phyloP scores from a whole-genome alignment of 495 filamentous ascomycete species.

The Durotheca rogersii region DNA sequence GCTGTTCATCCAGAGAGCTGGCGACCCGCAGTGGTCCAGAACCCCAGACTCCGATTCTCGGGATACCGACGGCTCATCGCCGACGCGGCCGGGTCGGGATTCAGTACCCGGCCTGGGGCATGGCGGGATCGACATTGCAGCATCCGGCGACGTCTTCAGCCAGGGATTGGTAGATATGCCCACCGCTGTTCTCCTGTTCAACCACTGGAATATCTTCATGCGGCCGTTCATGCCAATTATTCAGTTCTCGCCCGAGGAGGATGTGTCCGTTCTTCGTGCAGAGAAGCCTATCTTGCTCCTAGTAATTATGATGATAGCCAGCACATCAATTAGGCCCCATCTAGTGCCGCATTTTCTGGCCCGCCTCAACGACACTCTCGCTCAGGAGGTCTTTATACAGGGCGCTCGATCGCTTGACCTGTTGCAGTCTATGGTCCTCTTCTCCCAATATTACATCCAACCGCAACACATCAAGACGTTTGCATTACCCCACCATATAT shows the following conservation, averaged over 20 bases:
- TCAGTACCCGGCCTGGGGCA: not conserved
- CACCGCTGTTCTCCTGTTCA: slow-evolving; percentile 9
- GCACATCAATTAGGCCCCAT: slow-evolving; percentile 13
- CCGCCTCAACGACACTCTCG: slow-evolving; percentile 18
- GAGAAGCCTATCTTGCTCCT: slow-evolving; percentile 23
- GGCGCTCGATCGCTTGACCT: slow-evolving; percentile 22
- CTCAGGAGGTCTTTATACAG: slow-evolving; percentile 26
- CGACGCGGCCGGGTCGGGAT: not conserved
- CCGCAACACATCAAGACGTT: slow-evolving; percentile 18
- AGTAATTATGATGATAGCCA: slow-evolving; percentile 25
- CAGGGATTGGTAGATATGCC: slow-evolving; percentile 16
- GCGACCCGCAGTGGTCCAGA: slow-evolving; percentile 12
- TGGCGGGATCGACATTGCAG: not conserved
- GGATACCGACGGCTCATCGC: slow-evolving; percentile 1
- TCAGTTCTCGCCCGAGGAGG: slow-evolving; percentile 11
- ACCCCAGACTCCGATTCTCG: slow-evolving; percentile 14
- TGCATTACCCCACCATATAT: slow-evolving; percentile 23
- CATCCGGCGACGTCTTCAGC: slow-evolving; percentile 5
- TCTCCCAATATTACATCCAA: slow-evolving; percentile 29
- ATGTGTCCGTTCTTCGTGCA: slow-evolving; percentile 6
- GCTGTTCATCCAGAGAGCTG: slow-evolving; percentile 1
- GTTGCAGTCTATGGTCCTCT: slow-evolving; percentile 20
- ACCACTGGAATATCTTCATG: slow-evolving; percentile 23
- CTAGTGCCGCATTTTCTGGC: slow-evolving; percentile 12
- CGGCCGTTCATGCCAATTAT: slow-evolving; percentile 24